Conservation (phyloP, 1,284 basidiomycete species). For the Cryptococcus maquisensis region DNA sequence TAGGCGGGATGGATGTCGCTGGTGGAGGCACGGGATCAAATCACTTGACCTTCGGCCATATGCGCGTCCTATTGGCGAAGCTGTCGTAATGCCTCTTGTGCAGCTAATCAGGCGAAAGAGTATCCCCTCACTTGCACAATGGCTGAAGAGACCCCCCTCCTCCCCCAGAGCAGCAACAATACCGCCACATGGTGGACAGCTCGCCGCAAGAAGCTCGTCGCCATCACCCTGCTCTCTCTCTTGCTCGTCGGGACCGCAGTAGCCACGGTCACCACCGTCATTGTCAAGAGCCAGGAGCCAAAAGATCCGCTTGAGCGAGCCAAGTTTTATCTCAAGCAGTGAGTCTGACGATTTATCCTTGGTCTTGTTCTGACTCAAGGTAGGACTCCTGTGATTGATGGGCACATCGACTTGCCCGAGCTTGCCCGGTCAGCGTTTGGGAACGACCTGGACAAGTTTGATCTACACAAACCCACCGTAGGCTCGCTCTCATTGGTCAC, state of each 20-base stretch:
- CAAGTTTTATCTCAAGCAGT: constrained; percentile 44
- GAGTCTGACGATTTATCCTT: neutral
- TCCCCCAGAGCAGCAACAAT: neutral
- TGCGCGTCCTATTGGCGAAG: neutral
- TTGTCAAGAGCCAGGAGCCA: constrained; percentile 42
- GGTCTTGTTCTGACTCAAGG: too few species aligned
- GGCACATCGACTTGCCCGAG: constrained; percentile 49
- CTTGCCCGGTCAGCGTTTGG: constrained; percentile 58
- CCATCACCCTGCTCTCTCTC: constrained; percentile 39
- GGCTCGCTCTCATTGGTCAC: constrained; percentile 3
- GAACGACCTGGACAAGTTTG: constrained; percentile 70
- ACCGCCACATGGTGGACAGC: neutral
- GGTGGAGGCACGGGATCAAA: constrained; percentile 1
- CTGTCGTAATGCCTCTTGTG: neutral
- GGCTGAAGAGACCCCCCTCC: neutral
- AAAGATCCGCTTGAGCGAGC: constrained; percentile 45
- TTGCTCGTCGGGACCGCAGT: constrained; percentile 33
- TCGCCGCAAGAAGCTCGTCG: constrained; percentile 8
- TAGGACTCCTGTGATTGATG: constrained; percentile 49
- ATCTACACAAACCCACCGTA: constrained; percentile 55
- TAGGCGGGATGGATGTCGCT: too few species aligned
- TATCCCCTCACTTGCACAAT: neutral
- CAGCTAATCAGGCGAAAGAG: constrained; percentile 1
- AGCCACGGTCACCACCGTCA: constrained; percentile 29
- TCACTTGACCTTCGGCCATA: neutral